Percentiles rank a stretch among this genome's conserved stretches.
Conservation (phyloP, 148 eudicot genomes). For the Rhododendron molle region DNA sequence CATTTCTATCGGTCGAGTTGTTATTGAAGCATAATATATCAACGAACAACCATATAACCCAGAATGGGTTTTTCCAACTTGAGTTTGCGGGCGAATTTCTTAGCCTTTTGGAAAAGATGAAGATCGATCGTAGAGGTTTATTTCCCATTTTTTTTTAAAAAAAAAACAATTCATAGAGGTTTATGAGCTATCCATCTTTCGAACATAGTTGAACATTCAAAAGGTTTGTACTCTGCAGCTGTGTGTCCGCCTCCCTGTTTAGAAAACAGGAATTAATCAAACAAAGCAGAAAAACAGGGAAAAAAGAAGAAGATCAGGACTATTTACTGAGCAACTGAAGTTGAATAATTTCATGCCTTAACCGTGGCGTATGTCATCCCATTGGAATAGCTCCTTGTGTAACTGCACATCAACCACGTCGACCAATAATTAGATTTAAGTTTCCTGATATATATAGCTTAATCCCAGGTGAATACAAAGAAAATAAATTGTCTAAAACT, state of each 20-base stretch:
- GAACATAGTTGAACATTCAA: conserved; percentile 16
- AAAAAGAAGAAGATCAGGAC: neutral
- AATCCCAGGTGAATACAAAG: neutral
- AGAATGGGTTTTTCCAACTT: neutral
- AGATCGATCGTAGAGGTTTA: neutral
- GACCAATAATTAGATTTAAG: neutral
- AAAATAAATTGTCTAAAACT: neutral
- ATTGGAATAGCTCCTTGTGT: conserved; percentile 27
- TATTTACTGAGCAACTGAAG: neutral
- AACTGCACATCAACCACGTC: neutral
- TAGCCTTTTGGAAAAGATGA: neutral
- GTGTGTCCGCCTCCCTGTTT: conserved; percentile 20
- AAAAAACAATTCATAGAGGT: neutral
- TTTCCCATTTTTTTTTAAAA: too few species aligned
- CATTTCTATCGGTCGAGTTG: neutral
- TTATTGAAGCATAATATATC: neutral
- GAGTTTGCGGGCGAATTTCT: neutral
- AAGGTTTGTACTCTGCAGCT: conserved; percentile 17
- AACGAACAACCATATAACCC: neutral
- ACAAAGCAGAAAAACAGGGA: neutral
- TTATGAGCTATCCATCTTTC: neutral
- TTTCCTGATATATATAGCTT: neutral
- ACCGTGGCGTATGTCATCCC: conserved; percentile 35
- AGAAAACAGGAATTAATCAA: neutral
- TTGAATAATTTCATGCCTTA: conserved; percentile 23